Evolutionary conservation across 2,329 filamentous ascomycete species (phyloP).

Genomic region (Fusarium vanettenii): DNA sequence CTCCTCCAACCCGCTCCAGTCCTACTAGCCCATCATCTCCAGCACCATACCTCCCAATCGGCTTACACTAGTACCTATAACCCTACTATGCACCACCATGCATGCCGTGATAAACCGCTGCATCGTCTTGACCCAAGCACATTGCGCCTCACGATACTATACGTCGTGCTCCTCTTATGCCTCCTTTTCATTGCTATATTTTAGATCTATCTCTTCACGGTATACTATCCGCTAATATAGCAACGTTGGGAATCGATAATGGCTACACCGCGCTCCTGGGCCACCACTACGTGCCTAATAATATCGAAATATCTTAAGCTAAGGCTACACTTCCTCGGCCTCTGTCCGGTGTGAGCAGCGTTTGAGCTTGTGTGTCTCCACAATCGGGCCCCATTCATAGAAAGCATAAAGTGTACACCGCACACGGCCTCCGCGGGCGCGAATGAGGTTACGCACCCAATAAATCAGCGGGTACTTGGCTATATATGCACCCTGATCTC

Average conservation of each 20-base stretch:
- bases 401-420: background rate
- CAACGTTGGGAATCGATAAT: too few species aligned
- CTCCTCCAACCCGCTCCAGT: background rate
- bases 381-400: background rate
- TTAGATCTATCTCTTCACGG: background rate
- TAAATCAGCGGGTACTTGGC: background rate
- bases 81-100: background rate
- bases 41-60: background rate
- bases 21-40: background rate
- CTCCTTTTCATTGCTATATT: background rate
- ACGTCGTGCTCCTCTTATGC: background rate
- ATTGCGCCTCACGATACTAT: background rate
- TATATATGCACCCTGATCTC: background rate
- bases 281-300: background rate
- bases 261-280: background rate
- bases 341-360: background rate
- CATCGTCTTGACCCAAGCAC: background rate
- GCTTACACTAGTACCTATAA: too few species aligned
- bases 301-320: background rate
- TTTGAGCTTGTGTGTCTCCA: background rate
- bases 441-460: background rate
- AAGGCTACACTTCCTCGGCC: background rate
- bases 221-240: constrained; percentile 2
- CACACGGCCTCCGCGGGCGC: background rate
- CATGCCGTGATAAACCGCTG: background rate